Percentiles rank a stretch among this genome's conserved stretches.
These are phyloP conservation scores for Rubia yunnanensis DNA, from an alignment of 257 asterid species.

Conservation along the genomic window DNA sequence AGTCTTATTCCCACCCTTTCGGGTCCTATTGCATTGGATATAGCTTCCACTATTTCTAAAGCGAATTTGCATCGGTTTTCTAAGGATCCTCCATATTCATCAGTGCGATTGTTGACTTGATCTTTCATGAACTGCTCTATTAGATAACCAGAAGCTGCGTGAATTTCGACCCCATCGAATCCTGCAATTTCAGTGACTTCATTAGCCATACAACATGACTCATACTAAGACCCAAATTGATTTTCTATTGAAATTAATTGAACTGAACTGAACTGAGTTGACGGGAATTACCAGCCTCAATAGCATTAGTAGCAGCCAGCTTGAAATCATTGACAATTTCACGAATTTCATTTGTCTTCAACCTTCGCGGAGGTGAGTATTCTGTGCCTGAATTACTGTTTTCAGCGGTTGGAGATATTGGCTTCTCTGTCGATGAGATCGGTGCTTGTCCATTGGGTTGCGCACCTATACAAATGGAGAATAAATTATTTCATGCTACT, in stretches of 20 bases:
- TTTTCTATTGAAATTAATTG: no score
- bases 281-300: neutral
- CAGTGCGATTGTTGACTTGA: neutral
- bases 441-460: neutral
- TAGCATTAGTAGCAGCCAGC: neutral
- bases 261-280: no score
- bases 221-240: no score
- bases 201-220: no score
- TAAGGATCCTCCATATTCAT: neutral
- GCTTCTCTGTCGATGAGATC: neutral
- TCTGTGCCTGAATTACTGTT: neutral
- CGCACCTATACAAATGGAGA: neutral
- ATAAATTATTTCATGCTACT: no score
- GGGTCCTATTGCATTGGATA: slow-evolving; percentile 18
- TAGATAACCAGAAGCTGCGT: neutral
- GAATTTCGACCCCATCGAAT: neutral
- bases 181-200: no score
- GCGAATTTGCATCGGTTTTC: slow-evolving; percentile 13
- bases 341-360: neutral
- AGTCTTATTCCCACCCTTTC: slow-evolving; percentile 18
- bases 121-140: neutral
- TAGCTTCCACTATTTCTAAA: slow-evolving; percentile 17
- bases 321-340: neutral
- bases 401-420: neutral
- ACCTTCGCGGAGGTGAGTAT: neutral